These are phyloP conservation scores for Yamadazyma spencermartinsiae DNA, from an alignment of 1,139 yeast genomes.

Conservation along the genomic window DNA sequence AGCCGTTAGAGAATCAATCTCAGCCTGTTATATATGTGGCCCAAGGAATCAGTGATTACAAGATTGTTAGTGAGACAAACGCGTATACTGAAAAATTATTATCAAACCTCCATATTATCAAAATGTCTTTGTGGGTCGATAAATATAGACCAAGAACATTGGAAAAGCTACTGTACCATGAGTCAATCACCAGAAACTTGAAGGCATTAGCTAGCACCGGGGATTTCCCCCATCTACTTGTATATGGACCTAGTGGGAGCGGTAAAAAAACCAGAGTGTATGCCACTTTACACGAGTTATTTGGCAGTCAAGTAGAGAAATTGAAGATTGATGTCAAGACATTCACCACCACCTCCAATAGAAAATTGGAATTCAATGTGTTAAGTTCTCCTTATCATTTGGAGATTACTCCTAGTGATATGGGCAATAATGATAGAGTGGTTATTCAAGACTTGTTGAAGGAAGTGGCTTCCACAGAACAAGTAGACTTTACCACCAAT, in stretches of 20 bases:
- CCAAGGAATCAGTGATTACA: too few relatives aligned
- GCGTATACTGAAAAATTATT: too few relatives aligned
- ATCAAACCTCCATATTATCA: too few relatives aligned
- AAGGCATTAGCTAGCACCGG: slow-evolving; percentile 68
- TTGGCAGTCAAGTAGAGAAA: slow-evolving; percentile 77
- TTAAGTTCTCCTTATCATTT: slow-evolving; percentile 87
- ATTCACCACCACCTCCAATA: slow-evolving; percentile 66
- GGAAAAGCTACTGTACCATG: slow-evolving; percentile 65
- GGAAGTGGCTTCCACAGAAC: slow-evolving; percentile 94
- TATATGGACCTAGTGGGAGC: slow-evolving; percentile 96
- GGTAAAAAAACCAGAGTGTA: slow-evolving; percentile 95
- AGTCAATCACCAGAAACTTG: slow-evolving; percentile 61
- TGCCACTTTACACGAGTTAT: slow-evolving; percentile 75
- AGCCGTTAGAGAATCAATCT: too few relatives aligned
- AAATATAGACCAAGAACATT: slow-evolving; percentile 80
- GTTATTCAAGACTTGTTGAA: slow-evolving; percentile 92
- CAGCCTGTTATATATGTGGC: too few relatives aligned
- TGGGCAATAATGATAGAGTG: slow-evolving; percentile 93
- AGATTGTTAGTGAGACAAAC: too few relatives aligned
- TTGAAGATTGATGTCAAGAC: slow-evolving; percentile 89
- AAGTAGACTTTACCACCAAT: slow-evolving; percentile 62
- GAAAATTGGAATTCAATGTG: slow-evolving; percentile 87
- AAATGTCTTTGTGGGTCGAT: slow-evolving; percentile 98
- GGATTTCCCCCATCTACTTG: slow-evolving; percentile 88
- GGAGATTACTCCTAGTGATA: slow-evolving; percentile 95